Evolutionary conservation across 2,329 filamentous ascomycete genomes (phyloP), one percentile per base, ranked within the genome.

Genomic region (Aspergillus brasiliensis): DNA sequence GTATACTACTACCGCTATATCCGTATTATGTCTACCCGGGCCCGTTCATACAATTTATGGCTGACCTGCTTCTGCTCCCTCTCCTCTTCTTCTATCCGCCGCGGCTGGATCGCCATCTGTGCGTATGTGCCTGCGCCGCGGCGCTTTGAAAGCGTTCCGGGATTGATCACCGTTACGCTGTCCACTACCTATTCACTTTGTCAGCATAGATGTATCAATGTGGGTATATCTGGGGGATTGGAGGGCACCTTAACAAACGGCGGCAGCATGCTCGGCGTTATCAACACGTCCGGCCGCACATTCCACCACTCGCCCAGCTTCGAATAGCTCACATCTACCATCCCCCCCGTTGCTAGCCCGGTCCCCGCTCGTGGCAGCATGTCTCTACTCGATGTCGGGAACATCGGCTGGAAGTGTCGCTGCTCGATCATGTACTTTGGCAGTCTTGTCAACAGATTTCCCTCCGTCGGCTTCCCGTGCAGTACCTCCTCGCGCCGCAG

Each of bases 301-400:
- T 90, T 91, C 69, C 95, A 84, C 87, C 96, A 96, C 77, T 98
- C 95, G 17, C 91, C 92, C 17, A 98, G 79, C 78, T 95, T 94
- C 66, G 96, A 73, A 76, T 95, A 97, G 63, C 88, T 88, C 19
- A 91, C 79, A 75, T 99, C 95, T 54, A 98, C 74, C 81, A 89
- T 88, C 0, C 91, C 87, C 0, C 93, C 93, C 0, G 90, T 88
- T 4, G 86, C 86, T 38, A 85, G 69, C 0, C 84, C 85, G 60
- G 84, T 85, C 0, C 87, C 87, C 1, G 86, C 86, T 72, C 84
- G 89, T 28, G 88, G 87, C 57, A 91, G 78, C 65, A 80, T 86
- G 59, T 86, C 82, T 51, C 92, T 83, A 53, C 90, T 87, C 11
- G 88, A 84, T 0, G 94, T 88, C 5, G 95, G 95, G 71, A 93